A percentile compares a stretch with the other conserved stretches of the same genome.
These are phyloP conservation scores for Boletus sp. DNA, from an alignment of 768 basidiomycete species.

Conservation along the genomic window DNA sequence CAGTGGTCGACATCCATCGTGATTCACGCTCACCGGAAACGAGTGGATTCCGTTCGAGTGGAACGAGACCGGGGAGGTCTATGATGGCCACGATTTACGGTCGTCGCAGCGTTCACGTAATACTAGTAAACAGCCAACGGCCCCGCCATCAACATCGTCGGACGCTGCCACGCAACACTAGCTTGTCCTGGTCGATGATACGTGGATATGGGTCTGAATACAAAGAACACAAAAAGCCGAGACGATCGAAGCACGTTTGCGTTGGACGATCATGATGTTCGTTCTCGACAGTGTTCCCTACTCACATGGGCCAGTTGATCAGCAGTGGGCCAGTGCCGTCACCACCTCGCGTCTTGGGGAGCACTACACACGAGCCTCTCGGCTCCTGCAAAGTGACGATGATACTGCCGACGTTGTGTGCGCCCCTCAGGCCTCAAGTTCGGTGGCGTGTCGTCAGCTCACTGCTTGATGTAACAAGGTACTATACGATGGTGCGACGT, in stretches of 20 bases:
- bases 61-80: too few species aligned
- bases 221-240: too few species aligned
- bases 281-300: neutral
- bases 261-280: neutral
- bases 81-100: too few species aligned
- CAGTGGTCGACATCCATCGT: too few species aligned
- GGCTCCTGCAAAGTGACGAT: neutral
- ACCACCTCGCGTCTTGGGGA: neutral
- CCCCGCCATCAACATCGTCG: neutral
- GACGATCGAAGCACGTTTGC: neutral
- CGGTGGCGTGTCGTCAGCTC: neutral
- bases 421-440: neutral
- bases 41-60: too few species aligned
- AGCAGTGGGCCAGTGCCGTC: neutral
- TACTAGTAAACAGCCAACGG: neutral
- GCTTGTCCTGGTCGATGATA: too few species aligned
- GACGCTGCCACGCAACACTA: neutral
- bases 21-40: too few species aligned
- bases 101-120: too few species aligned
- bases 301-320: neutral
- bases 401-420: neutral
- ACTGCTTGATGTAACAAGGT: neutral
- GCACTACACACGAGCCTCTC: neutral
- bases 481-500: neutral
- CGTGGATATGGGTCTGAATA: too few species aligned